Base-by-base conservation (phyloP, 169 alveolate species). In the Babesia ovata region DNA sequence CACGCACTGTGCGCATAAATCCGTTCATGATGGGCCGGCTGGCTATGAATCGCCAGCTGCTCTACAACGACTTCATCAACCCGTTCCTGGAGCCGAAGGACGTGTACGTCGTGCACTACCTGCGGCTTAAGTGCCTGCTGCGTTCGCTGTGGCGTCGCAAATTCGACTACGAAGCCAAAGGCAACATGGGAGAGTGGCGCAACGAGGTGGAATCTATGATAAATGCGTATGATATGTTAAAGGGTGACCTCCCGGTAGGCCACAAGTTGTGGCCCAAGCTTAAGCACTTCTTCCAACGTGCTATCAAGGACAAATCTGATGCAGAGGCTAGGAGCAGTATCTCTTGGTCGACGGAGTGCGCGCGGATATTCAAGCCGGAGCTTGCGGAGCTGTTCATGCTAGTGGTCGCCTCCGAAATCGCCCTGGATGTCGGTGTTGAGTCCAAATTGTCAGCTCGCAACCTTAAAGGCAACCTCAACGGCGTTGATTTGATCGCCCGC, bases 1-100 rank as follows among this genome's bases (percentile, higher is more conserved):
- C 50, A 0, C 74, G 93, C 12, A 77, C 79, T 0, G 69, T 88
- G 16, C 76, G 78, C 21, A 73, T 85, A 0, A 72, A 48, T 26
- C 87, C 87, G 28, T 79, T 65, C 63, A 42, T 39, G 3, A 12
- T 70, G 46, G 71, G 73, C 3, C 63, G 66, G 3, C 6, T 45
- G 13, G 28, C 28, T 9, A 21, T 79, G 26, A 14, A 58, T 52
- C 46, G 59, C 54, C 84, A 56, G 62, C 24, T 12, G 46, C 44
- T 79, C 39, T 26, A 13, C 33, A 79, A 79, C 63, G 75, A 62
- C 10, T 71, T 58, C 42, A 45, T 79, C 17, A 46, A 56, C 24
- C 87, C 87, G 16, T 13, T 49, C 29, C 62, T 79, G 21, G 28
- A n/a, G 56, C 11, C n/a, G 17, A 70, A 59, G 67, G 87, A 79